phyloP scores from a whole-genome alignment of 1,284 basidiomycete species.

The Sanguinoderma infundibulare region DNA sequence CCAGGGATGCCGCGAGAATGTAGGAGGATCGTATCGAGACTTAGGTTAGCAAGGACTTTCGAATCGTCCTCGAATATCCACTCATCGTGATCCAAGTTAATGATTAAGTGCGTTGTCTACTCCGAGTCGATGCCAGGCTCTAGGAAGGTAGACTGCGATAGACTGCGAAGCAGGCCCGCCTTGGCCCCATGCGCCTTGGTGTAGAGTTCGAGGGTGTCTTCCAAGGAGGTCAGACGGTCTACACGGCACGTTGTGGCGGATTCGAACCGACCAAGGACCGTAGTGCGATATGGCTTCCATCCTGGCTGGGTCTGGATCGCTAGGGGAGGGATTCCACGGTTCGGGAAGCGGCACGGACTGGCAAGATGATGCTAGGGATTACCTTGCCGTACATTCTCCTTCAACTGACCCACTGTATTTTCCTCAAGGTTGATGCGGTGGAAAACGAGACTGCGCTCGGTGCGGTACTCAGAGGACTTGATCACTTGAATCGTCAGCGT shows the following conservation, averaged over 20 bases:
- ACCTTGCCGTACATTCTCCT: conserved; percentile 75
- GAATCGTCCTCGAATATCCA: conserved; percentile 82
- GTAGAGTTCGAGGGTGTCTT: conserved; percentile 94
- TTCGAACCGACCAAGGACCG: conserved; percentile 59
- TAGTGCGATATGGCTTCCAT: conserved; percentile 87
- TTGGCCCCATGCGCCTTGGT: conserved; percentile 95
- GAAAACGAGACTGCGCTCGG: conserved; percentile 88
- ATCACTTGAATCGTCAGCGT: conserved; percentile 92
- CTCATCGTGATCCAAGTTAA: conserved; percentile 93
- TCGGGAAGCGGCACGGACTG: background rate
- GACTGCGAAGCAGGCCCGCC: too few relatives aligned
- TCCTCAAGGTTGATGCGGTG: conserved; percentile 81
- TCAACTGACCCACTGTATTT: conserved; percentile 79
- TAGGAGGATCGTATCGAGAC: conserved; percentile 65
- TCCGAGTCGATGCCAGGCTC: background rate
- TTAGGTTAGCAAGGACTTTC: conserved; percentile 66
- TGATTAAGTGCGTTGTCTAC: conserved; percentile 93
- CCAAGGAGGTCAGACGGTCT: background rate
- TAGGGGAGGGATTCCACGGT: conserved; percentile 34
- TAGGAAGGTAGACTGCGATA: background rate
- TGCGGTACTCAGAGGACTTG: conserved; percentile 94
- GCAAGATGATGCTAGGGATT: conserved; percentile 23
- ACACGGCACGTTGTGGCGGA: background rate
- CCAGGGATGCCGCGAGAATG: too few relatives aligned
- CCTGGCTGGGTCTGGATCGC: conserved; percentile 74